Evolutionary conservation across 1,284 basidiomycete species (phyloP), one percentile per base, ranked within the genome.

Genomic region (Hypsizygus ulmarius): DNA sequence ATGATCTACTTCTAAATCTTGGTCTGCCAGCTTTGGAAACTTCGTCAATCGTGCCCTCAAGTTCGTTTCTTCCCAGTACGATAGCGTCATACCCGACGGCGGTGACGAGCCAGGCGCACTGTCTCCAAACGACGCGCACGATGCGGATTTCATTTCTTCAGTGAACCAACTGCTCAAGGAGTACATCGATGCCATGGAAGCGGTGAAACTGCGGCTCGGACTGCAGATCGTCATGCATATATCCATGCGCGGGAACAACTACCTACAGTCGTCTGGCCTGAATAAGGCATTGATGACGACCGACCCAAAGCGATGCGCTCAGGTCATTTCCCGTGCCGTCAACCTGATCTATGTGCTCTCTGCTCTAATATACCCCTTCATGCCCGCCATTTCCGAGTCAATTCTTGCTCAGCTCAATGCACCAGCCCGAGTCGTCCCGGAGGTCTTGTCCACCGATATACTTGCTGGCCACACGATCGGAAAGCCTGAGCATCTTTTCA

Each of bases 21-120:
- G 58, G 50, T 54, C 21, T 52, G 52, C 29, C 51, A 91, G 88
- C 72, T 87, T 99, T 55, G 96, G 96, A 48, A 99, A 99, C 75
- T 99, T 98, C 67, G 91, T 98, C 58, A 99, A 99, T 69, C 90
- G 96, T 39, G 79, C 82, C 11, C 74, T 98, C 64, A 97, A 97
- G 67, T 99, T 99, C 62, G 81, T 93, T 43, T 81, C 87, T 10
- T 90, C 92, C 29, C 93, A 95, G 66, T 97, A 90, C 67, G 79
- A 86, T 51, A 74, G 88, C 36, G 67, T 87, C 39, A 75, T 98
- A 18, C 94, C 95, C 9, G 90, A 93, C 43, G 78, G 83, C 43
- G 78, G 74, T 15, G 89, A 90, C 57, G 70, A 72, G 16, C 77
- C 78, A 8, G 90, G 90, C 3, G 75, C 80, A 9, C 67, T 88